Base-by-base conservation (phyloP, 1,284 basidiomycete genomes). In the Ceratobasidium theobromae region DNA sequence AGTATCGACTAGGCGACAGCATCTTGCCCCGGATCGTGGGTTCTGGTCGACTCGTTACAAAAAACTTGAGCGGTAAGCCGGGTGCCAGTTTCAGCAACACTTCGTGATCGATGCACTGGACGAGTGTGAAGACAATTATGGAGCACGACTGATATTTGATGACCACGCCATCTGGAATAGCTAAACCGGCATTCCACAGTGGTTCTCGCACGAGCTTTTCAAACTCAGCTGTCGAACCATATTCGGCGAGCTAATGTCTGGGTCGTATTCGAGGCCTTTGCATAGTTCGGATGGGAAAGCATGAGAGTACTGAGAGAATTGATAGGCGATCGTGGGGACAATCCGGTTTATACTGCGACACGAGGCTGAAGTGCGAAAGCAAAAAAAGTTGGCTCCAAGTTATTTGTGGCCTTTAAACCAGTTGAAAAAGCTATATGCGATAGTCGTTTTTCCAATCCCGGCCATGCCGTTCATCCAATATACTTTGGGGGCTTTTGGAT, bases 381-480 rank as follows among this genome's bases (percentile, higher is more conserved):
- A 38, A 38, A 38, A 38, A 16, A 38, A 38, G 16, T 16, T 38
- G 16, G 35, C 35, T 8, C 35, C 35, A 16, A 38, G 35, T 38
- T 8, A 8, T 8, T 16, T 16, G 35, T 16, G 35, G 35, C 16
- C 35, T 8, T 38, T 38, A 16, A 38, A 23, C 40, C 27, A 21
- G 2, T 18, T 27, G 14, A 38, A 57, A 8, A 57, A 30, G 41
- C 23, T 57, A n/a, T 43, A 57, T 28, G 53, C 38, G 14, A 43
- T 27, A 12, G 40, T 57, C 3, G 49, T 52, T 16, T 52, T 52
- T 16, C 49, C 49, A n/a, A n/a, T n/a, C n/a, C n/a, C n/a, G n/a
- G n/a, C n/a, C n/a, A n/a, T n/a, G n/a, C n/a, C n/a, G n/a, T 45
- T 57, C 41, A 58, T n/a, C 55, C 55, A 58, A 30, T 58, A 32